Evolutionary conservation across 148 eudicot genomes (phyloP).

Genomic region (Chenopodium album): DNA sequence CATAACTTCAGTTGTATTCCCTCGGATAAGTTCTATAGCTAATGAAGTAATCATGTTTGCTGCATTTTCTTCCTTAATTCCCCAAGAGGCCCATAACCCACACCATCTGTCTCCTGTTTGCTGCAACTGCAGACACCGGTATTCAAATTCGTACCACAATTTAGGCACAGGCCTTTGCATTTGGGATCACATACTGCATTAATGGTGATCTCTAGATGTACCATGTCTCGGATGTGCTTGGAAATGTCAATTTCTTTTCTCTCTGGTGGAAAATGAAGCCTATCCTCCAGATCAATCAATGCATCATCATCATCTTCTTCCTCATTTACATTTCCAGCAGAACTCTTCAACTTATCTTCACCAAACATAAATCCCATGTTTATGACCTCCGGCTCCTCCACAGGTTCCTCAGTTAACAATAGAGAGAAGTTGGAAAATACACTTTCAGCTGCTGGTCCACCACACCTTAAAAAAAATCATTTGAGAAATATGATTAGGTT

Average conservation of each 20-base stretch:
- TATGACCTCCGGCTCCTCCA: conserved; percentile 59
- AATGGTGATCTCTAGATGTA: conserved; percentile 82
- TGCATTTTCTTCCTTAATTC: conserved; percentile 66
- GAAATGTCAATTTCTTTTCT: conserved; percentile 77
- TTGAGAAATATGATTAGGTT: background rate
- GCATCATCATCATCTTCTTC: conserved; percentile 51
- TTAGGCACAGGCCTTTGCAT: conserved; percentile 80
- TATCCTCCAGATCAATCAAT: conserved; percentile 67
- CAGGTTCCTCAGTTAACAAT: conserved; percentile 70
- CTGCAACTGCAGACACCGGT: conserved; percentile 50
- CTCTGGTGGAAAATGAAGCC: conserved; percentile 66
- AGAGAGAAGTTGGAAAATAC: conserved; percentile 72
- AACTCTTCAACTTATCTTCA: conserved; percentile 35
- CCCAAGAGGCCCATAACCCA: conserved; percentile 59
- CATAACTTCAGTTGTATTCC: background rate
- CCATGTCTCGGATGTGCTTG: conserved; percentile 76
- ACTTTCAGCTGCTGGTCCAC: conserved; percentile 63
- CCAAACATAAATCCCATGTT: conserved; percentile 62
- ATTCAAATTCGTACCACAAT: conserved; percentile 74
- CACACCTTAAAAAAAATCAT: conserved; percentile 54
- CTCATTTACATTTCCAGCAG: conserved; percentile 24
- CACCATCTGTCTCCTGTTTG: conserved; percentile 27
- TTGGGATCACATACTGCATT: conserved; percentile 59
- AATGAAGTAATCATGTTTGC: conserved; percentile 26
- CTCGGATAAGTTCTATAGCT: background rate